Evolutionary conservation across 2,329 filamentous ascomycete genomes (phyloP).

Genomic region (Colletotrichum spinosum): DNA sequence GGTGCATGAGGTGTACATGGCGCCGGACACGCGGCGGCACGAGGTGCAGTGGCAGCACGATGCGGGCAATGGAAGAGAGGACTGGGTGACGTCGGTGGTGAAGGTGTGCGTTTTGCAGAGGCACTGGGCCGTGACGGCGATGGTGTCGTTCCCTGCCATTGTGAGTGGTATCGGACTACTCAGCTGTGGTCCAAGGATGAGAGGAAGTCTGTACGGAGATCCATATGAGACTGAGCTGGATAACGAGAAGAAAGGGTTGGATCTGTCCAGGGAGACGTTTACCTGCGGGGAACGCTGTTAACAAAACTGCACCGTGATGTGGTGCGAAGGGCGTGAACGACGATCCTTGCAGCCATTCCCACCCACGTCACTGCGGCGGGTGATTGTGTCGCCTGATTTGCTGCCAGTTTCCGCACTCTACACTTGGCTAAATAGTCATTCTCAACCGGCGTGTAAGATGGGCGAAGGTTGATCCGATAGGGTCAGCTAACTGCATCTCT

Average conservation of each 20-base stretch:
- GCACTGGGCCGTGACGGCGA: conserved; percentile 47
- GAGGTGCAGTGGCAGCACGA: conserved; percentile 62
- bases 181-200: not conserved
- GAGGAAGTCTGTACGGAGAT: too few species aligned
- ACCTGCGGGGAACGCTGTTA: too few species aligned
- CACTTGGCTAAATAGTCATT: not conserved
- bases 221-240: too few species aligned
- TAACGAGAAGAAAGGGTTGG: too few species aligned
- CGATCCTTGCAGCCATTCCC: not conserved
- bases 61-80: conserved; percentile 54
- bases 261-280: too few species aligned
- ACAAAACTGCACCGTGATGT: not conserved
- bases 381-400: not conserved
- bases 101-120: conserved; percentile 59
- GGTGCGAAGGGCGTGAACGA: conserved; percentile 15
- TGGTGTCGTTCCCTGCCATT: not conserved
- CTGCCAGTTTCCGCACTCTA: not conserved
- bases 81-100: conserved; percentile 45
- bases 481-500: too few species aligned
- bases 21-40: conserved; percentile 59
- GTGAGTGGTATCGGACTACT: not conserved
- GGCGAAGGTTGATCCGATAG: not conserved
- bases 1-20: conserved; percentile 50
- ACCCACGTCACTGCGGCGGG: conserved; percentile 11
- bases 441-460: not conserved